Evolutionary conservation across 2,329 filamentous ascomycete species (phyloP).

Genomic region (Trichoderma sp.): DNA sequence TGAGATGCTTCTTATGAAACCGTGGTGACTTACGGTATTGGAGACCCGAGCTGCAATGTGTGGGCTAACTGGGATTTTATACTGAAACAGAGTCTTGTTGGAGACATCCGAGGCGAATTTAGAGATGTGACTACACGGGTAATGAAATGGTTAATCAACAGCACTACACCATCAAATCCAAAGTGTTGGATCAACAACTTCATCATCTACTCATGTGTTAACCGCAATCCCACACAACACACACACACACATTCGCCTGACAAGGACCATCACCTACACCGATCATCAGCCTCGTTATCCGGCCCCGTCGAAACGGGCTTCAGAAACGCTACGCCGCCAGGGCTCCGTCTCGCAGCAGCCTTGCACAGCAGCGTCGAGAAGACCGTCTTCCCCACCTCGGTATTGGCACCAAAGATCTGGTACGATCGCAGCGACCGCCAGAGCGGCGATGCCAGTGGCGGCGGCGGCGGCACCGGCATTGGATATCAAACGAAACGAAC

Average conservation of each 20-base stretch:
- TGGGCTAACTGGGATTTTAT: conserved; percentile 72
- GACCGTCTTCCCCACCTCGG: conserved; percentile 82
- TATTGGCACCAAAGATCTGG: conserved; percentile 83
- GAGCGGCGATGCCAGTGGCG: conserved; percentile 59
- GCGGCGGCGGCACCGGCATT: conserved; percentile 23
- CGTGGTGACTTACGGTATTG: conserved; percentile 40
- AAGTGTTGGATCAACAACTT: background rate
- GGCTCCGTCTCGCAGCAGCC: conserved; percentile 54
- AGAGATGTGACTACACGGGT: conserved; percentile 57
- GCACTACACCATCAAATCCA: background rate
- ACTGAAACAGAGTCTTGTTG: conserved; percentile 66
- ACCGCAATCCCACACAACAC: background rate
- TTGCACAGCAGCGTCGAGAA: conserved; percentile 72
- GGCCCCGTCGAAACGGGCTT: conserved; percentile 83
- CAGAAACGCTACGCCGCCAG: conserved; percentile 62
- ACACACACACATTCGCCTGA: background rate
- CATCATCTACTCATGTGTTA: conserved; percentile 7
- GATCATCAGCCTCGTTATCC: conserved; percentile 67
- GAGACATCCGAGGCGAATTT: conserved; percentile 55
- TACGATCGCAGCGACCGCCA: conserved; percentile 69
- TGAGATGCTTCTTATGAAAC: conserved; percentile 18
- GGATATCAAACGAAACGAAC: background rate
- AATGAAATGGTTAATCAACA: background rate
- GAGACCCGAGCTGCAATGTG: conserved; percentile 65
- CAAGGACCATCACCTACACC: conserved; percentile 46